Evolutionary conservation across 2,329 filamentous ascomycete genomes (phyloP), one percentile per base, ranked within the genome.

Genomic region (Aspergillus caelatus): DNA sequence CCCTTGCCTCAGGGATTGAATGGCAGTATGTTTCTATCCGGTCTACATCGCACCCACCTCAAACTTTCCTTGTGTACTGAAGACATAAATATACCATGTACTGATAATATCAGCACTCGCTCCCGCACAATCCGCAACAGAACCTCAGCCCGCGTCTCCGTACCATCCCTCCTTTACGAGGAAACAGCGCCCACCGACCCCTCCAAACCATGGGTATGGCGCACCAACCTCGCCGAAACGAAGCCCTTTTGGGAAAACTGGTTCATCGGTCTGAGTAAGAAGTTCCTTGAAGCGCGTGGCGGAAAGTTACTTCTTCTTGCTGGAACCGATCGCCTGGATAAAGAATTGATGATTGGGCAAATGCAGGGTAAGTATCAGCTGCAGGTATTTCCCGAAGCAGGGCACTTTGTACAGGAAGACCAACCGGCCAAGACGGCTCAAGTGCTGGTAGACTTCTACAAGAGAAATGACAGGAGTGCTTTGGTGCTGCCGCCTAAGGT

Each of bases 311-410:
- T 97, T 57, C 80, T 97, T 58, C 84, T 97, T 36, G 94, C 94
- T 3, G 94, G 94, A 21, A 97, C 94, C 12, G 94, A 97, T 79
- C 85, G 94, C 56, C 78, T 97, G 62, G 94, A 97, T 75, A 96
- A 92, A 68, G 94, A 96, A 74, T 80, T 97, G 72, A 97, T 92
- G 77, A 97, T 97, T 76, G 94, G 94, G 19, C 94, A 97, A 79
- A 97, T 97, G 94, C 94, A 97, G 83, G 94, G 94, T 6, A 98
- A 98, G 84, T 99, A 98, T 75, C 93, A 96, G 62, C 82, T 99
- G 53, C 92, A 97, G 70, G 94, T 99, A 8, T 91, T 98, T 71
- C 94, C 95, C 0, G 92, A 97, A 75, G 93, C 95, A 1, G 95
- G 95, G 0, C 95, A 99, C 77, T 99, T 99, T 73, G 88, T 99